These are phyloP conservation scores for Lipomyces kockii DNA, from an alignment of 805 yeast genomes.

Conservation along the genomic window DNA sequence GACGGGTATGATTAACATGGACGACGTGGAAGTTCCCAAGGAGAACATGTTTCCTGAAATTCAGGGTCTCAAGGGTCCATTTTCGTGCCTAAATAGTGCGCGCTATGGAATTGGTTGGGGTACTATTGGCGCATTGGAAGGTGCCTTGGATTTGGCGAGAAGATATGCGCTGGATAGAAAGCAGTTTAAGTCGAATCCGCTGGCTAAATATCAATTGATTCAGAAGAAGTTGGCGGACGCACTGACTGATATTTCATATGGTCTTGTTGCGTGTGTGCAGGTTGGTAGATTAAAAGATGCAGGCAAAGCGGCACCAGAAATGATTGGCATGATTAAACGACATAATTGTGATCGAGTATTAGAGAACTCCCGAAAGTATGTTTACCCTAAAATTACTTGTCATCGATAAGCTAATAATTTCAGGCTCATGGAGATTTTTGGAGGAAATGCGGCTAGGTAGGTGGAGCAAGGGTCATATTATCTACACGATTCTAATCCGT, in stretches of 20 bases:
- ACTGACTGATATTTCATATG: slow-evolving; percentile 49
- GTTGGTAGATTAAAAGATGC: slow-evolving; percentile 51
- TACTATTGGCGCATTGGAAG: slow-evolving; percentile 52
- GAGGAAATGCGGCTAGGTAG: slow-evolving; percentile 49
- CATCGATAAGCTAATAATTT: neutral
- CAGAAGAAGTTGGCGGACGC: slow-evolving; percentile 53
- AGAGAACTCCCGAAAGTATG: slow-evolving; percentile 43
- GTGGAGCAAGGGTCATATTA: neutral
- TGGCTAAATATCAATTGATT: slow-evolving; percentile 50
- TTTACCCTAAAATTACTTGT: neutral
- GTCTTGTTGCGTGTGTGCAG: slow-evolving; percentile 48
- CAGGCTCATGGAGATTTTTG: slow-evolving; percentile 51
- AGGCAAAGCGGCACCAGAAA: slow-evolving; percentile 49
- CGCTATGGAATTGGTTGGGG: slow-evolving; percentile 54
- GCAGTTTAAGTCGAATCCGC: slow-evolving; percentile 49
- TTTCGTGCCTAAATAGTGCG: slow-evolving; percentile 51
- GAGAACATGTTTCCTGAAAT: slow-evolving; percentile 50
- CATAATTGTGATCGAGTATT: slow-evolving; percentile 52
- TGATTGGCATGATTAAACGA: slow-evolving; percentile 52
- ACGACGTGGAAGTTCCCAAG: slow-evolving; percentile 51
- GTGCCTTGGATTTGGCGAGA: slow-evolving; percentile 47
- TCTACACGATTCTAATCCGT: neutral
- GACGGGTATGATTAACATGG: slow-evolving; percentile 53
- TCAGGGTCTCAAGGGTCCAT: slow-evolving; percentile 52
- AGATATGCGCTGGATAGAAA: slow-evolving; percentile 49